A percentile compares a stretch with the other conserved stretches of the same genome.
Conservation (phyloP, 2,329 filamentous ascomycete species). For the Ampelomyces quisqualis region DNA sequence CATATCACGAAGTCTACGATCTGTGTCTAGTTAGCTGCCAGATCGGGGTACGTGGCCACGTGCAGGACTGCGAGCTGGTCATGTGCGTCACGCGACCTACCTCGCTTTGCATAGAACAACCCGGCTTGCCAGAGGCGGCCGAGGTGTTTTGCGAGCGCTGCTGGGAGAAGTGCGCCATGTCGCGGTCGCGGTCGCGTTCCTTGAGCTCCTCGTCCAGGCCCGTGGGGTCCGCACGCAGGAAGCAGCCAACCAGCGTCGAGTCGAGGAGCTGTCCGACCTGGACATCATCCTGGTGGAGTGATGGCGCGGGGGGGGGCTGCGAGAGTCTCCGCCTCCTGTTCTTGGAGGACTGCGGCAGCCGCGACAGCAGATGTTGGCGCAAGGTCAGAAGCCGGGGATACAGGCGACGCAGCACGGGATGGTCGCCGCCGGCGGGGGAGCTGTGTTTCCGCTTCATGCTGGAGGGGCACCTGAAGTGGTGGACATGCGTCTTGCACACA, state of each 20-base stretch:
- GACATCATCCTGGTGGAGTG: constrained; percentile 18
- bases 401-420: constrained; percentile 68
- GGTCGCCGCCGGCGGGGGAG: constrained; percentile 39
- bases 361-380: constrained; percentile 67
- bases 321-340: constrained; percentile 50
- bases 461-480: too few relatives aligned
- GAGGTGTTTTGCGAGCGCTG: constrained; percentile 41
- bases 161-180: constrained; percentile 50
- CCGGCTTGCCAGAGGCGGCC: constrained; percentile 33
- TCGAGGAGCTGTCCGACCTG: constrained; percentile 64
- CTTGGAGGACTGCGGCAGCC: constrained; percentile 66
- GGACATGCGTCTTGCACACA: too few relatives aligned
- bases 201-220: constrained; percentile 52
- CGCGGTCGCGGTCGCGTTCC: constrained; percentile 38
- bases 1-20: constrained; percentile 62
- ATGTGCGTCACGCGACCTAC: constrained; percentile 35
- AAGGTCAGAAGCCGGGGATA: constrained; percentile 67
- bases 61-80: background rate
- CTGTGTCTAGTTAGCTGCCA: constrained; percentile 33
- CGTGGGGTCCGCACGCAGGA: constrained; percentile 38
- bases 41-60: background rate
- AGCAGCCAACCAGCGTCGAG: constrained; percentile 63
- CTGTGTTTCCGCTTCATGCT: constrained; percentile 38
- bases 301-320: constrained; percentile 26
- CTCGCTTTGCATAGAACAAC: constrained; percentile 45